These are phyloP conservation scores for Blastocystis hominis DNA, from an alignment of 352 stramenopile genomes.

Conservation along the genomic window DNA sequence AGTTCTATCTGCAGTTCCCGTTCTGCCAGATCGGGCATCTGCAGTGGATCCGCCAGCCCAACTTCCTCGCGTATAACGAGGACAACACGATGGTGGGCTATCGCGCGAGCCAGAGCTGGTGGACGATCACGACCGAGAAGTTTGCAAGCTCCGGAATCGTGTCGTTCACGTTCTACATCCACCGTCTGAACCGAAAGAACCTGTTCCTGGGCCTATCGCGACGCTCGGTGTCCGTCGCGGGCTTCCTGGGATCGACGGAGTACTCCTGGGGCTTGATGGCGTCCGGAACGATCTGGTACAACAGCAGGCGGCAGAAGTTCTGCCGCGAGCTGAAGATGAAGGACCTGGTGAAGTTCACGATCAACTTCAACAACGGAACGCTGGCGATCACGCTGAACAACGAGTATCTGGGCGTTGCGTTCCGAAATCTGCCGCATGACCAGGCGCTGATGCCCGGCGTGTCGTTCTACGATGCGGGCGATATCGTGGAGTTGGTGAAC, in stretches of 20 bases:
- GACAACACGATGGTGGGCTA: conserved; percentile 19
- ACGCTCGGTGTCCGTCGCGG: not conserved
- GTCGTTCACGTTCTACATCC: conserved; percentile 36
- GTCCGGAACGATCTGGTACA: conserved; percentile 23
- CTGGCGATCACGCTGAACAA: conserved; percentile 50
- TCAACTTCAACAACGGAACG: conserved; percentile 1
- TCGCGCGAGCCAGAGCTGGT: conserved; percentile 4
- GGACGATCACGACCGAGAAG: conserved; percentile 39
- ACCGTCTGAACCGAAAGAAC: not conserved
- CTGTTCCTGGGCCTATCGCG: not conserved
- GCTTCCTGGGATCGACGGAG: not conserved
- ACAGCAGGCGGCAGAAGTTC: conserved; percentile 19
- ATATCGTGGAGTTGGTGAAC: conserved; percentile 42
- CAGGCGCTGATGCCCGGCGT: conserved; percentile 8
- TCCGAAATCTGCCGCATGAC: conserved; percentile 7
- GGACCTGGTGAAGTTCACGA: conserved; percentile 47
- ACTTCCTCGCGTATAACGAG: conserved; percentile 8
- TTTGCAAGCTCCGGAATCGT: conserved; percentile 12
- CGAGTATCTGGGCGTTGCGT: conserved; percentile 52
- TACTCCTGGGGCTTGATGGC: conserved; percentile 49
- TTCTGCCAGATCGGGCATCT: conserved; percentile 24
- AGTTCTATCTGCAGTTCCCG: conserved; percentile 51
- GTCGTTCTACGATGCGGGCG: conserved; percentile 49
- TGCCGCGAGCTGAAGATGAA: not conserved
- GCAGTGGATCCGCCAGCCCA: not conserved